Evolutionary conservation across 129 eudicot species (phyloP), one percentile per base, ranked within the genome.

Genomic region (Lactuca saligna): DNA sequence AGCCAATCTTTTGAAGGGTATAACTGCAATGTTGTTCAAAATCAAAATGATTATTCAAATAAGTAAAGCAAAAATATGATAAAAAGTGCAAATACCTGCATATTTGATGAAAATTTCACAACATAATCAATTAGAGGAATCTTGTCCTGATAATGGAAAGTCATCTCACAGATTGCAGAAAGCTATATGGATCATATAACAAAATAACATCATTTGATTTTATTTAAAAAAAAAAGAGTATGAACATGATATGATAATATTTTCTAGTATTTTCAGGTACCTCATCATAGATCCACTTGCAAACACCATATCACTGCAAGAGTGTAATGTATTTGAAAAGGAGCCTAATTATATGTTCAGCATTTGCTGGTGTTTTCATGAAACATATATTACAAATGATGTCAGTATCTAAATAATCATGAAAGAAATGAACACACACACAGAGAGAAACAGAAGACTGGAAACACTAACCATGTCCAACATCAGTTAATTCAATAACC

Each of bases 251-350:
- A 38, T 9, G n/a, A 35, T 11, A 33, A 34, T 34, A 34, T 34
- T 34, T 34, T 34, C 37, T 34, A 4, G 37, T 34, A 34, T 34
- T 34, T 34, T 34, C 4, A 34, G 37, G 37, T 79, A 93, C 99
- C 99, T 93, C 99, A 66, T 89, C 91, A 80, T 87, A 93, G 72
- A 89, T 93, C 99, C 99, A 85, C 79, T 89, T 70, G 79, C 88
- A 79, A 67, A 83, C 74, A 57, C 99, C 99, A 63, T 95, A 83
- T 46, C 85, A 81, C 74, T 93, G 97, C 70, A 93, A 82, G 69
- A 93, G 95, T 14, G 76, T 70, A 41, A 93, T 76, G 82, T 89
- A 93, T 78, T 82, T 93, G 80, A 93, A 93, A 46, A 89, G 82
- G 54, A 93, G 82, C 42, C n/a, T n/a, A n/a, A n/a, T n/a, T n/a